Evolutionary conservation across 2,329 filamentous ascomycete species (phyloP), one percentile per base, ranked within the genome.

Genomic region (Diaporthe capsici): DNA sequence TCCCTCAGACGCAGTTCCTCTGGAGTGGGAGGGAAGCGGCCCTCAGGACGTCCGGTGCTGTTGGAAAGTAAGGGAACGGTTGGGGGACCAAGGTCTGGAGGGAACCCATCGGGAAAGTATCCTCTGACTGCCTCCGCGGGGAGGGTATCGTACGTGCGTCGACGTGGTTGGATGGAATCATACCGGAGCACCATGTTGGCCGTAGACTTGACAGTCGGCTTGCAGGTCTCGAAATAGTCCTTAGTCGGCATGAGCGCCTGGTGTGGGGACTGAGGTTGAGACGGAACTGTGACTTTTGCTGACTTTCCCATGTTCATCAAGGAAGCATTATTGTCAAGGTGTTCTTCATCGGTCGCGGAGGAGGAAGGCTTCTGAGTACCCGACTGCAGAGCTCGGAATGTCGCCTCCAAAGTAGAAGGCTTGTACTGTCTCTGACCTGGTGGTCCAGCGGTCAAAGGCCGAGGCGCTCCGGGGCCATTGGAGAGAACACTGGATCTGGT

Each of bases 401-500:
- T 82, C 12, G 82, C 80, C 39, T 88, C 86, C 47, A 87, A 83
- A 3, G 84, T 84, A 34, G 84, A 83, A n/a, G 87, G 83, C 28
- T 84, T 86, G 78, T 86, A 86, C 74, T 88, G 87, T 57, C 89
- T 86, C 76, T 88, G 87, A 28, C 89, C 89, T 17, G 89, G 89
- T 57, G 89, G 89, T 2, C 89, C 89, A 39, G 89, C 89, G 28
- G 87, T 90, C 77, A 90, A 79, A 13, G 89, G 89, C 31, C 82
- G 84, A n/a, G 88, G 89, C 25, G 84, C 84, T 8, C 87, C 88
- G 1, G 83, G 81, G 0, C 82, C 83, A 37, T 79, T 81, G 4
- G 83, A 79, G 25, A 84, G 80, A n/a, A 73, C 70, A 65, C 63
- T 71, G 34, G 70, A 79, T 77, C 58, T 78, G 63, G 39, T 75